Base-by-base conservation (phyloP, 306 rosid genomes). In the Acacia acuminata region DNA sequence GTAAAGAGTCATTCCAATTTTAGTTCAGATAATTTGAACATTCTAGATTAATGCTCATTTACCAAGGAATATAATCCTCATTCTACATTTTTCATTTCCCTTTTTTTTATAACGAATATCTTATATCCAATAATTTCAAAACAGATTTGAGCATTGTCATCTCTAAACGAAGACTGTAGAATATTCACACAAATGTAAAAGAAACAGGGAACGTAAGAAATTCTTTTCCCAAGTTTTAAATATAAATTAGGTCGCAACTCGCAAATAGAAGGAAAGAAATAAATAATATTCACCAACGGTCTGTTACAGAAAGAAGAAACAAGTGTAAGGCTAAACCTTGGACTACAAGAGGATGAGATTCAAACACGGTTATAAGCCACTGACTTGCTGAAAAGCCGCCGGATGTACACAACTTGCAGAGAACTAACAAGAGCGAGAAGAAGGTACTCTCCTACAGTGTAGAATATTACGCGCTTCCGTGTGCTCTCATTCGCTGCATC, bases 401-500 rank as follows among this genome's bases (percentile, higher is more conserved):
- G 93, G 71, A 96, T 96, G 82, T 94, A 96, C 71, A 91, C 4
- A 80, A 94, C 94, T 84, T 94, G 99, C 50, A 94, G 82, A 22
- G 86, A 82, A 82, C 98, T 96, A 76, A 64, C 94, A 74, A 68
- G 87, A 25, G 90, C 93, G 88, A 96, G 90, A 47, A 94, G 64
- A 82, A 92, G n/a, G 87, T 94, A 96, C 87, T 96, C 97, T 61
- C 89, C 94, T 2, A 94, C 84, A 10, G 99, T 94, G 82, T 96
- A 96, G 65, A 89, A 56, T 73, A 96, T 38, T n/a, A 92, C 97
- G 3, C 99, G 98, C 83, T 86, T 91, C 40, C 86, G 82, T 8
- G 99, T 96, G 91, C 99, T 96, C 91, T 96, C 98, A 20, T 96
- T 96, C 14, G 98, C 95, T 94, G 87, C 86, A 78, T 61, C 75